A percentile compares a stretch with the other conserved stretches of the same genome.
These are phyloP conservation scores for Calophaca sinica DNA, from an alignment of 306 rosid genomes.

Conservation along the genomic window DNA sequence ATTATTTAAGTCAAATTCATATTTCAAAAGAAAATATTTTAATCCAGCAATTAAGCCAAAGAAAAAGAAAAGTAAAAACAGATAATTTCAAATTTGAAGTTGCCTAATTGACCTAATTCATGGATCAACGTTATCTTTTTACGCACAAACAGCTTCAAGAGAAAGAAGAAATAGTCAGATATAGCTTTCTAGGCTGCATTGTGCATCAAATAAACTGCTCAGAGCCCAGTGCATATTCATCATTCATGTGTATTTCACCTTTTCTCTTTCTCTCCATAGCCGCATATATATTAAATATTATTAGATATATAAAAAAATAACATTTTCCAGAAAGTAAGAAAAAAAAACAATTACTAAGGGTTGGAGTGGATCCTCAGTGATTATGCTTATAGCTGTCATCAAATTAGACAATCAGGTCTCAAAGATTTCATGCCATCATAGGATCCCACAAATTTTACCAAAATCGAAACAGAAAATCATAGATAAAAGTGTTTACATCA, in stretches of 20 bases:
- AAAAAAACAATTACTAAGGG: fast-evolving
- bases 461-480: neutral
- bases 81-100: too few relatives aligned
- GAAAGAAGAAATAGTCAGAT: constrained; percentile 59
- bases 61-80: too few relatives aligned
- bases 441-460: constrained; percentile 49
- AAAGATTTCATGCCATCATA: constrained; percentile 99
- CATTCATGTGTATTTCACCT: constrained; percentile 2
- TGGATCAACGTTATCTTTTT: neutral
- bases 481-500: neutral
- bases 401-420: constrained; percentile 88
- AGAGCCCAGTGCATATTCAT: constrained; percentile 97
- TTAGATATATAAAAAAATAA: too few relatives aligned
- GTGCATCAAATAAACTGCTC: constrained; percentile 76
- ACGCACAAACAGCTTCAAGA: neutral
- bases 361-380: constrained; percentile 69
- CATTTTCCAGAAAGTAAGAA: too few relatives aligned
- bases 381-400: constrained; percentile 89
- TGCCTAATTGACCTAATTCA: neutral
- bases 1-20: too few relatives aligned
- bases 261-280: neutral
- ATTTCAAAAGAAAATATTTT: neutral
- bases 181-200: constrained; percentile 95
- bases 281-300: too few relatives aligned
- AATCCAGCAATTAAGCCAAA: too few relatives aligned